These are phyloP conservation scores for Arctium minus DNA, from an alignment of 129 eudicot genomes.

Conservation along the genomic window DNA sequence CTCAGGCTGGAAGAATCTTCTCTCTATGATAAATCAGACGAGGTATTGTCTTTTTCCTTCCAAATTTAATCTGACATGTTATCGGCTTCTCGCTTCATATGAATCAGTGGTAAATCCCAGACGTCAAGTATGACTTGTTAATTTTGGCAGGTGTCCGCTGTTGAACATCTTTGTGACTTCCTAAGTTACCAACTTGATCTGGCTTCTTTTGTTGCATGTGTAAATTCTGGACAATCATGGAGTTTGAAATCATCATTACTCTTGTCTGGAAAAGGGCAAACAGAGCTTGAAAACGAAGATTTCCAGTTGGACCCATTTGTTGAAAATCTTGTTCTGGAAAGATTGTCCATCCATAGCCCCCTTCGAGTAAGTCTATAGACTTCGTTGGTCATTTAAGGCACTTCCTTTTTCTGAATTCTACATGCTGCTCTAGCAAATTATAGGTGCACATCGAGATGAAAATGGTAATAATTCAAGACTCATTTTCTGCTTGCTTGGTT, in stretches of 20 bases:
- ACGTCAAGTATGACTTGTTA: conserved; percentile 10
- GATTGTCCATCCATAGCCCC: conserved; percentile 90
- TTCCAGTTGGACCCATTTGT: conserved; percentile 78
- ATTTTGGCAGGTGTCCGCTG: conserved; percentile 66
- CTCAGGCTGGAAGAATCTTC: conserved; percentile 76
- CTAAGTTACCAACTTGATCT: conserved; percentile 93
- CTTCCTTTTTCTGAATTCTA: neutral
- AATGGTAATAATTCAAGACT: neutral
- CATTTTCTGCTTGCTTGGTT: neutral
- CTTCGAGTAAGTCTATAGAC: conserved; percentile 62
- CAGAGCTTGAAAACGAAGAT: conserved; percentile 42
- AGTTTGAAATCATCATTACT: conserved; percentile 71
- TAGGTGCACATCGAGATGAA: conserved; percentile 7
- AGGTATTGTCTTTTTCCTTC: conserved; percentile 42
- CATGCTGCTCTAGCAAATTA: conserved; percentile 4
- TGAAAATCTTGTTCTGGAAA: conserved; percentile 92
- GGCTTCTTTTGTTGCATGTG: conserved; percentile 94
- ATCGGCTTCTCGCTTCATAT: neutral
- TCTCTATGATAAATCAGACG: conserved; percentile 65
- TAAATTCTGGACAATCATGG: conserved; percentile 95
- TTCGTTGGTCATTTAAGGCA: neutral
- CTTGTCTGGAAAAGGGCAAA: conserved; percentile 68
- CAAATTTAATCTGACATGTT: neutral
- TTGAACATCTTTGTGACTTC: conserved; percentile 88
- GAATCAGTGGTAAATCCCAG: neutral